Evolutionary conservation across 345 rosid species (phyloP).

Genomic region (Carallia pectinifolia): DNA sequence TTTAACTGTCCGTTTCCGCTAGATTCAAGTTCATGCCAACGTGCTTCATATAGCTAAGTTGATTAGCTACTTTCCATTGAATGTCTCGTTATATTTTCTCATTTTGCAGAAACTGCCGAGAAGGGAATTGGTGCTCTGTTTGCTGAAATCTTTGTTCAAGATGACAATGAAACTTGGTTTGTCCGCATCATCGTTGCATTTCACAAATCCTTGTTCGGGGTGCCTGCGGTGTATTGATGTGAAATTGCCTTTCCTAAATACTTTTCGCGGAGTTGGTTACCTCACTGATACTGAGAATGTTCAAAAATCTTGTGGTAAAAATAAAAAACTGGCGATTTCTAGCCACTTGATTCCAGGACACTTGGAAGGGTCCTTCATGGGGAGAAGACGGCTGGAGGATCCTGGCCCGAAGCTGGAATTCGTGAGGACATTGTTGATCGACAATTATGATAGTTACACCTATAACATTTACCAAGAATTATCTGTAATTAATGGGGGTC

Average conservation of each 20-base stretch:
- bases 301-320: slow-evolving; percentile 23
- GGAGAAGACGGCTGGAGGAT: slow-evolving; percentile 39
- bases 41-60: too few species aligned
- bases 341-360: slow-evolving; percentile 48
- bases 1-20: too few species aligned
- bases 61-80: too few species aligned
- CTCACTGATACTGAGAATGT: slow-evolving; percentile 20
- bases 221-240: slow-evolving; percentile 27
- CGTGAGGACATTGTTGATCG: slow-evolving; percentile 85
- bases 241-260: slow-evolving; percentile 23
- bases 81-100: too few species aligned
- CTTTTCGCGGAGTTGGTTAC: slow-evolving; percentile 32
- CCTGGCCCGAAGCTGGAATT: slow-evolving; percentile 47
- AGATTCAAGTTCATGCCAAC: too few species aligned
- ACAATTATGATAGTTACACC: slow-evolving; percentile 94
- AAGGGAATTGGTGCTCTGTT: too few species aligned
- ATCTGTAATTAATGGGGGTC: slow-evolving; percentile 85
- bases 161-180: slow-evolving; percentile 36
- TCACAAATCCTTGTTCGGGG: slow-evolving; percentile 36
- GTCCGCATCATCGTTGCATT: slow-evolving; percentile 40
- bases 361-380: slow-evolving; percentile 51
- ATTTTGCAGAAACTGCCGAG: too few species aligned
- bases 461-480: slow-evolving; percentile 86
- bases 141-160: background rate
- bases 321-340: slow-evolving; percentile 31